Conservation (phyloP, 108 stramenopile species). For the Cylindrotheca fusiformis region DNA sequence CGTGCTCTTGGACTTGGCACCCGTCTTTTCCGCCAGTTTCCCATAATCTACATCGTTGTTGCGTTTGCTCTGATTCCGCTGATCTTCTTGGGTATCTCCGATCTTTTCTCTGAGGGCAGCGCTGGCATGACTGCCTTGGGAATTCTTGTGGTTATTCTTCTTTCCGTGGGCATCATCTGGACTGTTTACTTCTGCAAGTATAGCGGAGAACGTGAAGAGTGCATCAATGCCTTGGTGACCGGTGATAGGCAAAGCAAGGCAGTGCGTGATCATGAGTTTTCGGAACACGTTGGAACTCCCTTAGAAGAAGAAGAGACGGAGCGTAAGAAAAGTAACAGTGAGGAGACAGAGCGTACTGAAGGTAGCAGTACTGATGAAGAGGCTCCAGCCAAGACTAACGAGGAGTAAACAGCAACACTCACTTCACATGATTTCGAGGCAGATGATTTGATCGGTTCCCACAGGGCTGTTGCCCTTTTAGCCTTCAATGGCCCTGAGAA, state of each 20-base stretch:
- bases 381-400: no score
- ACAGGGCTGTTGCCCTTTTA: no score
- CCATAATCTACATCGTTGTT: conserved; percentile 62
- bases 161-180: conserved; percentile 32
- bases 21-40: conserved; percentile 53
- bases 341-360: no score
- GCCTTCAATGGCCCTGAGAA: no score
- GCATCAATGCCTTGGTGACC: no score
- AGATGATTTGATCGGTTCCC: no score
- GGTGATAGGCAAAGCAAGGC: conserved; percentile 24
- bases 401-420: no score
- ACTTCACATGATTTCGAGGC: no score
- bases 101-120: conserved; percentile 47
- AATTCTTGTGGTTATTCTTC: conserved; percentile 41
- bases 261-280: conserved; percentile 20
- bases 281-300: conserved; percentile 40
- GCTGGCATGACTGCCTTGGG: conserved; percentile 71
- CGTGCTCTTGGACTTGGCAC: conserved; percentile 63
- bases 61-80: conserved; percentile 68
- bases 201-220: conserved; percentile 33
- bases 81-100: conserved; percentile 56
- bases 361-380: no score
- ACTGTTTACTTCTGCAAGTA: conserved; percentile 45
- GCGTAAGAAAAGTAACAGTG: neutral
- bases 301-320: conserved; percentile 5